These are phyloP conservation scores for Periconia sp. DNA, from an alignment of 2,329 filamentous ascomycete genomes.

Conservation along the genomic window DNA sequence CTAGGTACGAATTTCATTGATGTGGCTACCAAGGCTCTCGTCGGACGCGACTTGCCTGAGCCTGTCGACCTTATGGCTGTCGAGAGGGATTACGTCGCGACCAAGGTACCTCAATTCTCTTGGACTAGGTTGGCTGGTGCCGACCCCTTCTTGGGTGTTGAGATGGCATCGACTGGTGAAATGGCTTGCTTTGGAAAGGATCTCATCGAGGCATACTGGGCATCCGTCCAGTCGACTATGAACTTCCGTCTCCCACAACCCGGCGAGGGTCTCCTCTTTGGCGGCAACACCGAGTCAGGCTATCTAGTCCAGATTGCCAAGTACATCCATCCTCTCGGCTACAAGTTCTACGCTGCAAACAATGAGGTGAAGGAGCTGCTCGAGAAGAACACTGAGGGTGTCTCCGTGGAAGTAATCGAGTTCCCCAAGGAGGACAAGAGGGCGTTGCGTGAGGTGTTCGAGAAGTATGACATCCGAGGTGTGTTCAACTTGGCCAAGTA, in stretches of 20 bases:
- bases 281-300: constrained; percentile 77
- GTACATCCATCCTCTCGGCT: constrained; percentile 85
- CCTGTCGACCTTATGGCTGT: constrained; percentile 86
- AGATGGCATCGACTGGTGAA: constrained; percentile 97
- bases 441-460: constrained; percentile 89
- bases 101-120: constrained; percentile 98
- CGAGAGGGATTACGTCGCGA: constrained; percentile 91
- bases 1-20: constrained; percentile 97
- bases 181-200: constrained; percentile 99
- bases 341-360: constrained; percentile 91
- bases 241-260: constrained; percentile 97
- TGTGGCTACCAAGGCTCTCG: constrained; percentile 88
- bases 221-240: constrained; percentile 95
- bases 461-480: constrained; percentile 95
- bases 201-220: constrained; percentile 96
- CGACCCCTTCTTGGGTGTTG: constrained; percentile 95
- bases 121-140: constrained; percentile 98
- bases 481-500: constrained; percentile 92
- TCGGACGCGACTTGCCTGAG: constrained; percentile 82
- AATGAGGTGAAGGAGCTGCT: constrained; percentile 81
- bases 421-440: constrained; percentile 98
- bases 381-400: constrained; percentile 71
- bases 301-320: constrained; percentile 81
- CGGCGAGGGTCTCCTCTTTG: constrained; percentile 93
- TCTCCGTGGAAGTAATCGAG: constrained; percentile 86